Evolutionary conservation across 1,284 basidiomycete species (phyloP).

Genomic region (Waitea zeae): DNA sequence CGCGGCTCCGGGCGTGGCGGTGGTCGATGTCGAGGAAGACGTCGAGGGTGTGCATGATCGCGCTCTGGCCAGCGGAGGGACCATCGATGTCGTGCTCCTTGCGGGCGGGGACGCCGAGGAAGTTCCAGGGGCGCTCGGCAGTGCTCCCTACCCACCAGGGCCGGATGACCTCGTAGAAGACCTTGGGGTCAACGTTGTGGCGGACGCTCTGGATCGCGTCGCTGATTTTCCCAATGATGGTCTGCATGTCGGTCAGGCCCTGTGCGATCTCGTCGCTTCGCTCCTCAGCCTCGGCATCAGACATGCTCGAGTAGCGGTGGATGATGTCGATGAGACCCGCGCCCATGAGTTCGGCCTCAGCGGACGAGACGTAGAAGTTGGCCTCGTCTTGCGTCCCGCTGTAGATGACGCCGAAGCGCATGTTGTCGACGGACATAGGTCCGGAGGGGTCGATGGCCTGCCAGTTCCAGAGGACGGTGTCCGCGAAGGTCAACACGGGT

Average conservation of each 20-base stretch:
- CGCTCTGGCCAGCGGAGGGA: constrained; percentile 89
- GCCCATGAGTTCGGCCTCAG: constrained; percentile 75
- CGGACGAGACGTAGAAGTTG: constrained; percentile 80
- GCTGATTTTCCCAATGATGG: constrained; percentile 59
- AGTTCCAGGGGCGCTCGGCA: constrained; percentile 59
- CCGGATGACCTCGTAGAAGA: constrained; percentile 83
- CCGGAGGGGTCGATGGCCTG: constrained; percentile 35
- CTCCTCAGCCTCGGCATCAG: constrained; percentile 51
- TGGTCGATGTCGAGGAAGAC: constrained; percentile 76
- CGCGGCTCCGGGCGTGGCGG: constrained; percentile 58
- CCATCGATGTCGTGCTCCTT: constrained; percentile 57
- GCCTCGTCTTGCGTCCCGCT: constrained; percentile 76
- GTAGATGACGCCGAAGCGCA: constrained; percentile 57
- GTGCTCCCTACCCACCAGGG: constrained; percentile 90
- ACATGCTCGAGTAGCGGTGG: constrained; percentile 64
- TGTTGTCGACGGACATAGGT: constrained; percentile 41
- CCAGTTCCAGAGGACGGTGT: constrained; percentile 86
- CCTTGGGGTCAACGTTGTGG: constrained; percentile 65
- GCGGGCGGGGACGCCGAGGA: constrained; percentile 61
- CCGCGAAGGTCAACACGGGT: constrained; percentile 89
- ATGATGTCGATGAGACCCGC: constrained; percentile 79
- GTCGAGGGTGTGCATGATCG: constrained; percentile 71
- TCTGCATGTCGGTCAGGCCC: constrained; percentile 57
- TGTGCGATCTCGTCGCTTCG: constrained; percentile 55
- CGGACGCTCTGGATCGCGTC: constrained; percentile 56